phyloP scores from a whole-genome alignment of 257 asterid genomes.

The Handroanthus guayacan region DNA sequence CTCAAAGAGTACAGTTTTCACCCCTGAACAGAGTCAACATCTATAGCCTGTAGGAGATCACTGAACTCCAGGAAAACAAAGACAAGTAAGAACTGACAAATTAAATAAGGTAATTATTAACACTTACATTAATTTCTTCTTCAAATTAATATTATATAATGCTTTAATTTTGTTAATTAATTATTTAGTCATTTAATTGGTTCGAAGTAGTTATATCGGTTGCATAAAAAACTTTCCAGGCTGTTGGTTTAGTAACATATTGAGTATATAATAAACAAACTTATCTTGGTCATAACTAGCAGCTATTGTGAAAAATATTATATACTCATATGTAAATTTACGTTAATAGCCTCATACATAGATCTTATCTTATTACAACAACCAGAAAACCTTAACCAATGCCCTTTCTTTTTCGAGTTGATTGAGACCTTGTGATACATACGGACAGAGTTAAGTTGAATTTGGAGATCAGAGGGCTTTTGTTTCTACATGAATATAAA shows the following conservation, averaged over 20 bases:
- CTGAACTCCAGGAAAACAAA: constrained; percentile 19
- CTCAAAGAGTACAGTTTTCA: neutral
- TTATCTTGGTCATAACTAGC: constrained; percentile 18
- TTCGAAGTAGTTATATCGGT: constrained; percentile 34
- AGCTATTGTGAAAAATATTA: neutral
- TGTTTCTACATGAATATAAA: constrained; percentile 27
- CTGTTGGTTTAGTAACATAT: neutral
- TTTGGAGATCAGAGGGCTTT: constrained; percentile 31
- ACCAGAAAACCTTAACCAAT: constrained; percentile 34
- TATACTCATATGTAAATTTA: neutral
- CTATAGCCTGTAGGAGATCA: neutral
- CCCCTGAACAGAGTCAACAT: neutral
- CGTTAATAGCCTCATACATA: neutral
- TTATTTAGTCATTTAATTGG: constrained; percentile 28
- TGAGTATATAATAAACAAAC: neutral
- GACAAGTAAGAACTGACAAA: neutral
- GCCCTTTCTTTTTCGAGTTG: constrained; percentile 10
- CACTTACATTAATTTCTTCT: neutral
- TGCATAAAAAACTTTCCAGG: constrained; percentile 24
- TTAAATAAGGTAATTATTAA: neutral
- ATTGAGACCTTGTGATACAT: constrained; percentile 39
- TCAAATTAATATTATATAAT: neutral
- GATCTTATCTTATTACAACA: neutral
- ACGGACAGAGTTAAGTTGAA: constrained; percentile 45
- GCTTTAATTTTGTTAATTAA: constrained; percentile 12